Conservation (phyloP, 2,329 filamentous ascomycete genomes). For the Xylariaceae sp. region DNA sequence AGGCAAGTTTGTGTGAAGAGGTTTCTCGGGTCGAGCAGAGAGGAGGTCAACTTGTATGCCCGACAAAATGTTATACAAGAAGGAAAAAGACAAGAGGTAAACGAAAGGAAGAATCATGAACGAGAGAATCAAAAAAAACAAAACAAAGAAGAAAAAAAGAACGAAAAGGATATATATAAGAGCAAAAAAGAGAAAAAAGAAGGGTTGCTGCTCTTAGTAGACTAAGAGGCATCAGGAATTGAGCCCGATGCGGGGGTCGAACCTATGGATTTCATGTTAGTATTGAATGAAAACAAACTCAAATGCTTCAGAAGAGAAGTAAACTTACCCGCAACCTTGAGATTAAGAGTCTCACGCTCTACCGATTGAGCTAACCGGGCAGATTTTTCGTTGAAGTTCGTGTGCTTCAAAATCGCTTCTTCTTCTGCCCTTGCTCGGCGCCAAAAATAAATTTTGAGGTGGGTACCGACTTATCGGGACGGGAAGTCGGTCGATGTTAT, state of each 20-base stretch:
- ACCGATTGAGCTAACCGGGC: constrained; percentile 64
- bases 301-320: neutral
- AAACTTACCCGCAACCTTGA: constrained; percentile 32
- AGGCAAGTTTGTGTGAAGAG: too few relatives aligned
- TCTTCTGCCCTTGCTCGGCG: too few relatives aligned
- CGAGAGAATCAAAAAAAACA: neutral
- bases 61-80: neutral
- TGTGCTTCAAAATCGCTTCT: neutral
- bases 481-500: neutral
- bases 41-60: too few relatives aligned
- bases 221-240: constrained; percentile 34
- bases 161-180: neutral
- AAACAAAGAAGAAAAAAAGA: neutral
- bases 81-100: neutral
- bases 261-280: constrained; percentile 16
- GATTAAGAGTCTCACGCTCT: constrained; percentile 67
- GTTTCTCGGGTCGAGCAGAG: too few relatives aligned
- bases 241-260: constrained; percentile 45
- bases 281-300: neutral
- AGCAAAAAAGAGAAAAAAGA: neutral
- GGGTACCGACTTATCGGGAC: neutral
- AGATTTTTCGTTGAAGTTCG: neutral
- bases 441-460: too few relatives aligned
- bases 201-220: constrained; percentile 4
- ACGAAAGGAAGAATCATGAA: neutral